phyloP scores from a whole-genome alignment of 2,329 filamentous ascomycete genomes.

The Cryoendolithus antarcticus region DNA sequence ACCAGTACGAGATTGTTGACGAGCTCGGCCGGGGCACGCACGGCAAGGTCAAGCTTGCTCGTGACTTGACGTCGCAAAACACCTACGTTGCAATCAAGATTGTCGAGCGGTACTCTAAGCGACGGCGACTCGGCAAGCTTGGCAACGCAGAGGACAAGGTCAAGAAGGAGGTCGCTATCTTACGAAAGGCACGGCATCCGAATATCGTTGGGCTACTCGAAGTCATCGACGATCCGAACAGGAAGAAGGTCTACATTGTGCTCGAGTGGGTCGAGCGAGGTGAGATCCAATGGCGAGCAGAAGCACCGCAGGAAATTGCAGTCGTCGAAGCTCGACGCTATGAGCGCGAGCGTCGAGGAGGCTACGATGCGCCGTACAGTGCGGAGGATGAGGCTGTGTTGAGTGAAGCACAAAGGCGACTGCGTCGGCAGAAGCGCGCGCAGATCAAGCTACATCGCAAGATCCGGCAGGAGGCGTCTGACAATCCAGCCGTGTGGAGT shows the following conservation, averaged over 20 bases:
- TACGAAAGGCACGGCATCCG: constrained; percentile 96
- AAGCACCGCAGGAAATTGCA: constrained; percentile 72
- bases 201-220: constrained; percentile 92
- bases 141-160: constrained; percentile 67
- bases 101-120: constrained; percentile 89
- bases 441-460: constrained; percentile 2
- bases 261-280: constrained; percentile 90
- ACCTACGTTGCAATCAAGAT: constrained; percentile 96
- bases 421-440: constrained; percentile 33
- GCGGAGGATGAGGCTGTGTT: constrained; percentile 35
- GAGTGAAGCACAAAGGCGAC: constrained; percentile 40
- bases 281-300: constrained; percentile 87
- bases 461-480: constrained; percentile 20
- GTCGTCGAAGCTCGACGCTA: constrained; percentile 70
- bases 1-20: constrained; percentile 93
- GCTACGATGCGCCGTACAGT: constrained; percentile 29
- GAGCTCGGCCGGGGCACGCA: constrained; percentile 93
- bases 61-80: constrained; percentile 56
- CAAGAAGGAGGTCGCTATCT: constrained; percentile 91
- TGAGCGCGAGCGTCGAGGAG: constrained; percentile 52
- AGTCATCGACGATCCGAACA: constrained; percentile 91
- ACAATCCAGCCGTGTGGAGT: constrained; percentile 61
- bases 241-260: constrained; percentile 97
- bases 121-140: constrained; percentile 68
- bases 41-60: constrained; percentile 91